Evolutionary conservation across 1,139 yeast genomes (phyloP), one percentile per base, ranked within the genome.

Genomic region (Taphrina pruni): DNA sequence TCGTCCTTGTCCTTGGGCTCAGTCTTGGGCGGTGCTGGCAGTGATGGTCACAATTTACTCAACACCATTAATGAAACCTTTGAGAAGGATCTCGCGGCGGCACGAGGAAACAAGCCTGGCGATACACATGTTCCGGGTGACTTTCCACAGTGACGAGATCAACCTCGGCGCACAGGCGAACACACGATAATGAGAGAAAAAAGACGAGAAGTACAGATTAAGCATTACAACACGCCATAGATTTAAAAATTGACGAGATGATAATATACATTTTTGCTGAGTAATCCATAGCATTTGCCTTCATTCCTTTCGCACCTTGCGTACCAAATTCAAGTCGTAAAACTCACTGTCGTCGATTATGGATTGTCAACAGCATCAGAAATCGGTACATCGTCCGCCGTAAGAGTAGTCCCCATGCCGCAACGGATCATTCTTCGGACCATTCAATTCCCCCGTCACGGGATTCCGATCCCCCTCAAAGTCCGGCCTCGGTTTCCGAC

Each of bases 381-480:
- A 95, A 78, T 95, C 99, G 1, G 98, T 93, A 41, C 91, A 97
- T 76, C 98, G 85, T 0, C 99, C 99, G 77, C 94, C 93, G 77
- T 88, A 95, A 3, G 97, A 87, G 86, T 96, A 95, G 75, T 95
- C 99, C 56, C 93, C 94, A 76, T 91, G 96, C 75, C 87, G 86
- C 74, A 91, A 82, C 0, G 99, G 99, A 76, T 95, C 98, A 78
- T 94, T 98, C 76, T 95, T 95, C n/a, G 99, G 99, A 0, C 99
- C 99, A 54, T 97, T 97, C 43, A 88, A 82, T 79, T 95, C 99
- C 1, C 99, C 99, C 46, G 74, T 73, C 67, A 72, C 68, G 7
- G 99, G 99, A 76, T 94, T 94, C 46, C 84, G 87, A 71, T 93
- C 94, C 0, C 99, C 99, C 78, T 93, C 97, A 76, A 94, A 94